Evolutionary conservation across 164 flowering plant species (phyloP), one percentile per base, ranked within the genome.

Genomic region (Taxillus chinensis): DNA sequence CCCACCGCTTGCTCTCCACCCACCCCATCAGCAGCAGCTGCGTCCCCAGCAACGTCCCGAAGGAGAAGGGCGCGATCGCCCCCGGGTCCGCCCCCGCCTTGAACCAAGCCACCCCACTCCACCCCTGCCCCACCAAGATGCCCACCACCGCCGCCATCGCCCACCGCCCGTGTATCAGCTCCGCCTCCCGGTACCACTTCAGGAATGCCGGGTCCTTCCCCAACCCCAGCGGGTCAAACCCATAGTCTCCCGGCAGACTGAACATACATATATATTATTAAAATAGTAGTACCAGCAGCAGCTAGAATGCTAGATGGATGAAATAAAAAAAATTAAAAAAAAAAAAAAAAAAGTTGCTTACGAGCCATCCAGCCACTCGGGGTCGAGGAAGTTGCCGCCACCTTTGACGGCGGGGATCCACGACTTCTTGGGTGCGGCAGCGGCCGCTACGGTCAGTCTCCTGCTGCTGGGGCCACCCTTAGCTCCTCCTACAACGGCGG

Each of bases 351-450:
- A 14, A 15, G 55, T 39, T 9, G 77, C 95, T 83, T 79, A 92
- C 98, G 96, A 92, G 78, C 96, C 98, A 74, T 92, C 98, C 61
- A 92, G 92, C 98, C 98, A 92, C 68, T 92, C 98, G 10, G 98
- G 97, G 75, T 92, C 90, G 52, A 92, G 8, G 55, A 92, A 62
- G 84, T 79, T 84, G 65, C 92, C 88, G 5, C 92, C 96, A 14
- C 77, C 86, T 71, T 40, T 85, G 53, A 92, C 96, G 1, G 48
- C 96, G 7, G 98, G 96, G 70, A 92, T 48, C 98, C 98, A 92
- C 16, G 98, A 92, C 71, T 86, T 86, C 86, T 92, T 92, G 1
- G 75, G 63, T 48, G 88, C 85, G 37, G 74, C 85, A 11, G 83
- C 86, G 15, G 88, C 82, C 0, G 63, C 75, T 8, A 80, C 81